Percentiles rank a stretch among this genome's conserved stretches.
Evolutionary conservation across 2,329 filamentous ascomycete genomes (phyloP).

Genomic region (Xylariaceae sp.): DNA sequence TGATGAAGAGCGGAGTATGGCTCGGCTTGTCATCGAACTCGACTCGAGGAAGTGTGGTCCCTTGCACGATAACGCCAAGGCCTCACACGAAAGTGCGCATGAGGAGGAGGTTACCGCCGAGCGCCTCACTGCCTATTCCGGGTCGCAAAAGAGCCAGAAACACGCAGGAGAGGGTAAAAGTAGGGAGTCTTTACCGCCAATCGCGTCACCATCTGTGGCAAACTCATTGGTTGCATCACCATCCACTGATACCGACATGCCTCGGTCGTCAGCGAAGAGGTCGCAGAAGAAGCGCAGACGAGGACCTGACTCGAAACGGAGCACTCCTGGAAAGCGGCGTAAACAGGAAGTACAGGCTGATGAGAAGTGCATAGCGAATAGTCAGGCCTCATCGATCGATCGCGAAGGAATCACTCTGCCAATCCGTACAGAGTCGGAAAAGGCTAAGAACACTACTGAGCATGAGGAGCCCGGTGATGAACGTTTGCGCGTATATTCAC

Average conservation of each 20-base stretch:
- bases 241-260: conserved; percentile 13
- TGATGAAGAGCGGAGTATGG: conserved; percentile 44
- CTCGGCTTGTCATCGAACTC: conserved; percentile 46
- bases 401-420: conserved; percentile 3
- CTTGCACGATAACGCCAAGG: conserved; percentile 22
- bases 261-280: conserved; percentile 23
- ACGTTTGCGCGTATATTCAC: not conserved
- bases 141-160: conserved; percentile 5
- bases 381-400: conserved; percentile 15
- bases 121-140: conserved; percentile 24
- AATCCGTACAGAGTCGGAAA: not conserved
- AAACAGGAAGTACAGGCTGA: conserved; percentile 19
- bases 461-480: not conserved
- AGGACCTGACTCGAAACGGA: conserved; percentile 19
- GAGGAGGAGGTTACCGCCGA: conserved; percentile 15
- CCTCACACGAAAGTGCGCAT: conserved; percentile 29
- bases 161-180: conserved; percentile 3
- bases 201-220: too few species aligned
- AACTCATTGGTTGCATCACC: conserved; percentile 10
- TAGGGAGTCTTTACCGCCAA: conserved; percentile 8
- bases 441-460: conserved; percentile 6
- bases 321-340: conserved; percentile 26
- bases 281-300: conserved; percentile 30
- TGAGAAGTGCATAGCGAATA: conserved; percentile 20
- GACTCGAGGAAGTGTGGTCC: conserved; percentile 38